Evolutionary conservation across 1,284 basidiomycete genomes (phyloP), one percentile per base, ranked within the genome.

Genomic region (Gomphus bonarii): DNA sequence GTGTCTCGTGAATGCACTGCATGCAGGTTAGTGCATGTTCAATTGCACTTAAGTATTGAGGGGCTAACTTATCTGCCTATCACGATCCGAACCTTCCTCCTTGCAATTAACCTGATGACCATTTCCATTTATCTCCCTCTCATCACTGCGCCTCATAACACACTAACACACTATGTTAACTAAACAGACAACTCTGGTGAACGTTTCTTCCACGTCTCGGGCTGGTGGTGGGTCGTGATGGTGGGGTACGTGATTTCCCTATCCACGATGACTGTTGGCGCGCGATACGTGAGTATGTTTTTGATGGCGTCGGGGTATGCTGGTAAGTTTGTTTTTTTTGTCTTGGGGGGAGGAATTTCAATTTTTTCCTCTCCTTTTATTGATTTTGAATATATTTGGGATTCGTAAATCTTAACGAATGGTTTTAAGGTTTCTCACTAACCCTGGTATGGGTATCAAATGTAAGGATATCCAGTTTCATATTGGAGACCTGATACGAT

Each of bases 181-280:
- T 30, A n/a, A 28, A 55, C 38, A 80, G 81, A 84, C 61, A 72
- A 70, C 50, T 79, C 79, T 3, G 82, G 82, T 1, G 84, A 85
- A 63, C 76, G 82, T 3, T 88, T 78, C 69, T 83, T 84, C 72
- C 85, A 88, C 65, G 76, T 85, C 33, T 68, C 77, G 9, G 70
- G 64, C 2, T 78, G 76, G 68, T 81, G 76, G 77, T 83, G 79
- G 80, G 74, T 69, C n/a, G 75, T 77, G 52, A 77, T 84, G 10
- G 35, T 83, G 9, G 85, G 79, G 0, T 86, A 79, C 63, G 79
- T 85, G 58, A 81, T 86, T 58, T 75, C 75, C 3, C 66, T 84
- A 14, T 72, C 73, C 5, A 85, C 84, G 0, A 75, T 76, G 68
- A 72, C 70, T 5, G 73, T 74, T 3, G 77, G 71, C 0, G 81